phyloP scores from a whole-genome alignment of 306 rosid species.

The Rubus idaeus region DNA sequence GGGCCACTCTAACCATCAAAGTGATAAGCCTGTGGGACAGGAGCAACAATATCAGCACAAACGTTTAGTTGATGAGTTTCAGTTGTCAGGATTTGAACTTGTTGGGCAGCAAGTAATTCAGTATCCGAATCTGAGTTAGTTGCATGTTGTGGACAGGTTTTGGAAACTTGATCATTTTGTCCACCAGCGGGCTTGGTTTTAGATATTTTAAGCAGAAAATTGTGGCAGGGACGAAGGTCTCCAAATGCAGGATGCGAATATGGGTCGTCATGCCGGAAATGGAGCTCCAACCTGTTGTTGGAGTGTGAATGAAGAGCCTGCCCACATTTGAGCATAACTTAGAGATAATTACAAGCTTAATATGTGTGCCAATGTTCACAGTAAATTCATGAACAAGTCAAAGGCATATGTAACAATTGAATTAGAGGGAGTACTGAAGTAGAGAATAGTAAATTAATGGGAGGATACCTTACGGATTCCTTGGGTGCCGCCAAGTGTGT shows the following conservation, averaged over 20 bases:
- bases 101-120: constrained; percentile 3
- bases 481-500: constrained; percentile 72
- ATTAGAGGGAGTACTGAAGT: too few relatives aligned
- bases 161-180: constrained; percentile 28
- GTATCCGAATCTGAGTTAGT: constrained; percentile 29
- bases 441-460: not conserved
- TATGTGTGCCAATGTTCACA: too few relatives aligned
- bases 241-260: constrained; percentile 85
- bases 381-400: too few relatives aligned
- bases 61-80: constrained; percentile 33
- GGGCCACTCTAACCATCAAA: constrained; percentile 60
- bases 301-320: constrained; percentile 62
- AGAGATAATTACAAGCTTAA: too few relatives aligned
- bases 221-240: constrained; percentile 63
- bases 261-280: constrained; percentile 78
- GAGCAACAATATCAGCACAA: constrained; percentile 61
- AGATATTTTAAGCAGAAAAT: constrained; percentile 66
- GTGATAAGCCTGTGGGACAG: constrained; percentile 61
- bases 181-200: constrained; percentile 35
- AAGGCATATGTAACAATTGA: too few relatives aligned
- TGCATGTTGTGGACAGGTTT: not conserved
- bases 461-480: constrained; percentile 55
- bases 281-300: constrained; percentile 69
- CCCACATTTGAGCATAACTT: not conserved
- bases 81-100: not conserved